phyloP scores from a whole-genome alignment of 2,329 filamentous ascomycete species.

The Colletotrichum sp. region DNA sequence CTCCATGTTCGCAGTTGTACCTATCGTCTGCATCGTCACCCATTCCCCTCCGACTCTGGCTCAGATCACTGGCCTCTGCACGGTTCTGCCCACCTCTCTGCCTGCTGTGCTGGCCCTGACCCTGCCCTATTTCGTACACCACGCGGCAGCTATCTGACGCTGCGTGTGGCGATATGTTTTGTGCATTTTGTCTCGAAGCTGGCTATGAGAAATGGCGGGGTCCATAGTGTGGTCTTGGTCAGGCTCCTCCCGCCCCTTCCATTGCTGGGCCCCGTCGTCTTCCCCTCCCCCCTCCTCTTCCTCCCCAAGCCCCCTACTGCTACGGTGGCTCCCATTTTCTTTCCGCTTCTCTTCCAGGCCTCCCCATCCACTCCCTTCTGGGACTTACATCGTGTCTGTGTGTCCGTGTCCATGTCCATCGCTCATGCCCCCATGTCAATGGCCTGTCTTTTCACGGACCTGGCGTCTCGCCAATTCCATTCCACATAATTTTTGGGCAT shows the following conservation, averaged over 20 bases:
- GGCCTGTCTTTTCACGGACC: not conserved
- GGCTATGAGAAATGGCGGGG: not conserved
- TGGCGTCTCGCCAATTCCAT: constrained; percentile 1
- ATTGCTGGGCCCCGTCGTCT: not conserved
- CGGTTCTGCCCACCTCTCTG: not conserved
- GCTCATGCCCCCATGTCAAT: not conserved
- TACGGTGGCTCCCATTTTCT: not conserved
- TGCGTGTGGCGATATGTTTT: not conserved
- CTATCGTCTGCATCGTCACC: not conserved
- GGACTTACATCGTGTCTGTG: constrained; percentile 1
- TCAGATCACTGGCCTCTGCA: not conserved
- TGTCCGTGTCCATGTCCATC: not conserved
- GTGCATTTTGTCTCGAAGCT: not conserved
- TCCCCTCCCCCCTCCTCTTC: not conserved
- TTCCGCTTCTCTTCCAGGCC: not conserved
- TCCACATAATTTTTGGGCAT: constrained; percentile 11
- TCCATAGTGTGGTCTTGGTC: not conserved
- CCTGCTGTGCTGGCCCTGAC: not conserved
- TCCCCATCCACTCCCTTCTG: not conserved
- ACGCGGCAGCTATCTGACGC: not conserved
- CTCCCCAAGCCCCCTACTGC: not conserved
- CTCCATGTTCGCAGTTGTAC: not conserved
- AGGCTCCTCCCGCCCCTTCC: not conserved
- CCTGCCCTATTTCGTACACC: not conserved
- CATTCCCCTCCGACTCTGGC: not conserved